phyloP scores from a whole-genome alignment of 2,329 filamentous ascomycete species.

The Rhynchosporium secalis region DNA sequence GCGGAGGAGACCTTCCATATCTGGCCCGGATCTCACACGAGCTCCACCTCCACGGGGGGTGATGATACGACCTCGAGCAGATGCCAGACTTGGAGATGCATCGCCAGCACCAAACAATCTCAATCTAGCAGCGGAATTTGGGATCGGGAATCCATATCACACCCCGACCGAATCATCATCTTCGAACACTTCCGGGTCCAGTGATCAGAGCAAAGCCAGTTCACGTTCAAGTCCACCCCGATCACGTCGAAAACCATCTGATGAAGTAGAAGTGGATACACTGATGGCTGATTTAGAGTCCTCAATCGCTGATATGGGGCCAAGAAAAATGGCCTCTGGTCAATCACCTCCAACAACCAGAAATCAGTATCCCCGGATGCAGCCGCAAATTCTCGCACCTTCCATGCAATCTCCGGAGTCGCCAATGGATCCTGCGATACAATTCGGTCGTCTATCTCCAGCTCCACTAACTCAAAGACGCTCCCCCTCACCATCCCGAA shows the following conservation, averaged over 20 bases:
- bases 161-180: conserved; percentile 63
- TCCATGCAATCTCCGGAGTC: conserved; percentile 43
- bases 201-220: conserved; percentile 59
- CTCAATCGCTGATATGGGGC: conserved; percentile 47
- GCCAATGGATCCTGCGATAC: conserved; percentile 49
- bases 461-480: conserved; percentile 12
- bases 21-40: conserved; percentile 36
- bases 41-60: conserved; percentile 37
- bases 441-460: conserved; percentile 44
- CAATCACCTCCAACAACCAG: conserved; percentile 34
- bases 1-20: conserved; percentile 31
- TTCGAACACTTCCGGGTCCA: conserved; percentile 63
- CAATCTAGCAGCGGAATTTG: conserved; percentile 61
- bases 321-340: conserved; percentile 37
- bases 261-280: conserved; percentile 47
- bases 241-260: conserved; percentile 44
- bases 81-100: conserved; percentile 28
- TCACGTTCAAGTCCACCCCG: conserved; percentile 60
- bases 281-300: conserved; percentile 58
- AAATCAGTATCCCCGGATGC: conserved; percentile 24
- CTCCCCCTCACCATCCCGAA: conserved; percentile 23
- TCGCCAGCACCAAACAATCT: conserved; percentile 40
- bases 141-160: conserved; percentile 63
- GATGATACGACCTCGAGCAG: conserved; percentile 34
- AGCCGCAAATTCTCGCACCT: conserved; percentile 22